A percentile compares a stretch with the other conserved stretches of the same genome.
These are phyloP conservation scores for Zostera marina DNA, from an alignment of 116 monocot genomes.

Conservation along the genomic window DNA sequence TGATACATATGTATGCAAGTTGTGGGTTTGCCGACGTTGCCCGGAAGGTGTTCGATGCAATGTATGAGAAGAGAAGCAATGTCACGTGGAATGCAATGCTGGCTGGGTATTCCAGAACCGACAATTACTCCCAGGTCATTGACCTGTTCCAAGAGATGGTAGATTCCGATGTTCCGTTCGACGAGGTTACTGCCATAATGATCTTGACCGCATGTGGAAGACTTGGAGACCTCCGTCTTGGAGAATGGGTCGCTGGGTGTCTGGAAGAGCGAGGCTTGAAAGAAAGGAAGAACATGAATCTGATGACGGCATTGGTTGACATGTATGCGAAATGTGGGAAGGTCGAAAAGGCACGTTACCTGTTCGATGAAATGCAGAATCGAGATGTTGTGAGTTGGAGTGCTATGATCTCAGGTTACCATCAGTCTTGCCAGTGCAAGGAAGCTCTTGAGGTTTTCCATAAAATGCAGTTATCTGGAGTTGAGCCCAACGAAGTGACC, in stretches of 20 bases:
- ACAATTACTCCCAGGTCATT: conserved; percentile 26
- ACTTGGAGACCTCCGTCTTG: conserved; percentile 27
- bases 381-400: conserved; percentile 68
- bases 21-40: conserved; percentile 22
- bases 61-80: conserved; percentile 8
- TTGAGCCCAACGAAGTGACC: conserved; percentile 56
- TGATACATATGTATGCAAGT: conserved; percentile 51
- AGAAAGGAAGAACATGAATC: conserved; percentile 7
- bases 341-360: conserved; percentile 26
- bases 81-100: conserved; percentile 60
- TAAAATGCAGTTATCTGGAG: conserved; percentile 32
- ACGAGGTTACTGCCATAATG: conserved; percentile 41
- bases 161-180: conserved; percentile 16
- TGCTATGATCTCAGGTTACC: conserved; percentile 68
- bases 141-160: conserved; percentile 31
- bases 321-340: conserved; percentile 60
- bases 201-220: conserved; percentile 55
- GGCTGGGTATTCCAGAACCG: conserved; percentile 45
- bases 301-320: conserved; percentile 40
- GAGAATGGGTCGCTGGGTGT: conserved; percentile 26
- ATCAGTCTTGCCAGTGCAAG: conserved; percentile 21
- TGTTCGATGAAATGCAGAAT: conserved; percentile 40
- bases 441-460: conserved; percentile 57
- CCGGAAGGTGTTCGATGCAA: conserved; percentile 28
- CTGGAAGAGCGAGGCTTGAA: conserved; percentile 17